A percentile compares a stretch with the other conserved stretches of the same genome.
Evolutionary conservation across 768 basidiomycete genomes (phyloP).

Genomic region (Lactarius hatsudake): DNA sequence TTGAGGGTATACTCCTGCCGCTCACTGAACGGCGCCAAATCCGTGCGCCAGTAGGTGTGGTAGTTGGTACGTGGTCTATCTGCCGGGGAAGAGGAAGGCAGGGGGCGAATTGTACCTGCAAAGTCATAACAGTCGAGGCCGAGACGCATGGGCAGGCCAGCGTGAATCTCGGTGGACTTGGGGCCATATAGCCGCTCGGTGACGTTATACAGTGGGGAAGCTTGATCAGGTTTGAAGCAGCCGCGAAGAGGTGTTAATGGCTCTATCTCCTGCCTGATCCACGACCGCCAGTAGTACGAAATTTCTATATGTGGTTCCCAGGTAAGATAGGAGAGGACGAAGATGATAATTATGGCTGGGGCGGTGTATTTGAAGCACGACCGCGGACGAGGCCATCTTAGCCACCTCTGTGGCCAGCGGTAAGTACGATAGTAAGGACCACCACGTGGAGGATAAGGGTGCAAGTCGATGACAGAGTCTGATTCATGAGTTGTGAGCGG

Average conservation of each 20-base stretch:
- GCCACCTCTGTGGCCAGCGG: not conserved
- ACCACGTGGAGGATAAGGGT: slow-evolving; percentile 8
- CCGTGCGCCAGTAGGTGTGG: slow-evolving; percentile 94
- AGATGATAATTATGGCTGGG: slow-evolving; percentile 24
- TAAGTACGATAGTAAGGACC: not conserved
- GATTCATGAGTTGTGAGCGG: slow-evolving; percentile 3
- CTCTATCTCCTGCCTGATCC: slow-evolving; percentile 75
- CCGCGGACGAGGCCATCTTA: slow-evolving; percentile 11
- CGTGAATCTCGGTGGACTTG: slow-evolving; percentile 68
- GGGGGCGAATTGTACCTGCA: slow-evolving; percentile 66
- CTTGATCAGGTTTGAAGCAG: slow-evolving; percentile 64
- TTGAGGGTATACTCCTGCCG: slow-evolving; percentile 91
- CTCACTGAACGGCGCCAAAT: slow-evolving; percentile 75
- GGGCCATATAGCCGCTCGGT: slow-evolving; percentile 61
- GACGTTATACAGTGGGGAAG: slow-evolving; percentile 68
- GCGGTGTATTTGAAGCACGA: slow-evolving; percentile 20
- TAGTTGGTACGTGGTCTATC: slow-evolving; percentile 57
- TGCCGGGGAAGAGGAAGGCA: not conserved
- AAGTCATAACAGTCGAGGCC: slow-evolving; percentile 93
- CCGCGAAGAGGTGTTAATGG: slow-evolving; percentile 60
- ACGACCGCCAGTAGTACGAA: slow-evolving; percentile 69
- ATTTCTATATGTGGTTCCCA: slow-evolving; percentile 88
- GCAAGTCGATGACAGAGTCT: not conserved
- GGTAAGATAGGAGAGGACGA: slow-evolving; percentile 25
- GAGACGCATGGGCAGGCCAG: slow-evolving; percentile 73